Conservation (phyloP, 2,329 filamentous ascomycete genomes). For the Arthrinium phaeospermum region DNA sequence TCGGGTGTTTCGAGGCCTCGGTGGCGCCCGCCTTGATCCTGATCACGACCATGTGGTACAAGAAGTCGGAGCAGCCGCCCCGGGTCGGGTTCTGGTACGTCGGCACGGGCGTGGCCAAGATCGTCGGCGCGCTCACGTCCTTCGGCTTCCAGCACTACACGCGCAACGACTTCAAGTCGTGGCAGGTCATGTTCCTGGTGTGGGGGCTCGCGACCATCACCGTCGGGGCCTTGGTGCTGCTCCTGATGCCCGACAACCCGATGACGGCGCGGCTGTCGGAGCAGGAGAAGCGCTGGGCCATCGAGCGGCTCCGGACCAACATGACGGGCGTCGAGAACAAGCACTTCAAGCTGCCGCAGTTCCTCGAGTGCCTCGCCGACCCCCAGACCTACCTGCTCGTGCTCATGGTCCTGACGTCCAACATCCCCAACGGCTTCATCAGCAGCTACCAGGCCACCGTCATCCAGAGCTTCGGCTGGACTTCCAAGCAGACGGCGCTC, state of each 20-base stretch:
- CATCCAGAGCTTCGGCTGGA: conserved; percentile 46
- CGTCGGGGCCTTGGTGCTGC: conserved; percentile 15
- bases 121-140: conserved; percentile 50
- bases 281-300: conserved; percentile 19
- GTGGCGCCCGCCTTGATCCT: conserved; percentile 73
- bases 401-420: conserved; percentile 20
- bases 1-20: conserved; percentile 71
- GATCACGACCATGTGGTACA: conserved; percentile 72
- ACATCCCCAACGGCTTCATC: conserved; percentile 41
- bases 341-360: conserved; percentile 22
- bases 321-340: conserved; percentile 26
- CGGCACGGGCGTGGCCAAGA: conserved; percentile 64
- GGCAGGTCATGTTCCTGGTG: conserved; percentile 49
- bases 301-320: conserved; percentile 24
- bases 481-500: conserved; percentile 44
- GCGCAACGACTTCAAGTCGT: conserved; percentile 29
- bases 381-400: conserved; percentile 23
- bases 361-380: conserved; percentile 21
- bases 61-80: conserved; percentile 69
- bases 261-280: conserved; percentile 22
- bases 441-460: conserved; percentile 46
- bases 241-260: conserved; percentile 24
- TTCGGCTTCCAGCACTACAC: conserved; percentile 60
- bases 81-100: conserved; percentile 70
- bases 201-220: conserved; percentile 21